Conservation (phyloP, 2,329 filamentous ascomycete genomes). For the Ascocoryne sarcoides region DNA sequence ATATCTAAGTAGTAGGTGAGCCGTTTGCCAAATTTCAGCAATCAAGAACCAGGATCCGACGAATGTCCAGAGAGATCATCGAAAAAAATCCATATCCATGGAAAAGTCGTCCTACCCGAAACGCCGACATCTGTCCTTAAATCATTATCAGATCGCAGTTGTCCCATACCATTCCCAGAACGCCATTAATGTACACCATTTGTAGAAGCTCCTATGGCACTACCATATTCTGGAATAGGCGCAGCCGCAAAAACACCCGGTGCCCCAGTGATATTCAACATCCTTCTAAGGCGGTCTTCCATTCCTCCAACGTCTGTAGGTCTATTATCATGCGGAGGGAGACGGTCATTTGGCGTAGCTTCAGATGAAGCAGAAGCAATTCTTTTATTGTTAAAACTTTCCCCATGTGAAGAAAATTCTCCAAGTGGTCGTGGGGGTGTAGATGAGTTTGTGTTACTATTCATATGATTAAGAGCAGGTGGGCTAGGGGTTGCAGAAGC, state of each 20-base stretch:
- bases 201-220: background rate
- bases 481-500: slow-evolving; percentile 24
- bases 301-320: slow-evolving; percentile 22
- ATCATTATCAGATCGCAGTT: background rate
- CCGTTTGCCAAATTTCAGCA: background rate
- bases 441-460: slow-evolving; percentile 14
- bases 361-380: slow-evolving; percentile 13
- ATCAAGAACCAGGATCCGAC: background rate
- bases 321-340: background rate
- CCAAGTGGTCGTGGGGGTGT: slow-evolving; percentile 17
- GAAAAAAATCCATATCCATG: background rate
- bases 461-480: slow-evolving; percentile 18
- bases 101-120: background rate
- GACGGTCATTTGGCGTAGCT: slow-evolving; percentile 10
- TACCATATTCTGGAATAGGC: background rate
- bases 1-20: background rate
- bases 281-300: slow-evolving; percentile 28
- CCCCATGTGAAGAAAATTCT: slow-evolving; percentile 11
- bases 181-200: background rate
- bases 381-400: slow-evolving; percentile 8
- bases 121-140: background rate
- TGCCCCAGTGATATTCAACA: slow-evolving; percentile 24
- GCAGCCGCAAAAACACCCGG: slow-evolving; percentile 5
- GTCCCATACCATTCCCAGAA: background rate
- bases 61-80: background rate